A percentile compares a stretch with the other conserved stretches of the same genome.
These are phyloP conservation scores for Urtica urens DNA, from an alignment of 306 rosid genomes.

Conservation along the genomic window DNA sequence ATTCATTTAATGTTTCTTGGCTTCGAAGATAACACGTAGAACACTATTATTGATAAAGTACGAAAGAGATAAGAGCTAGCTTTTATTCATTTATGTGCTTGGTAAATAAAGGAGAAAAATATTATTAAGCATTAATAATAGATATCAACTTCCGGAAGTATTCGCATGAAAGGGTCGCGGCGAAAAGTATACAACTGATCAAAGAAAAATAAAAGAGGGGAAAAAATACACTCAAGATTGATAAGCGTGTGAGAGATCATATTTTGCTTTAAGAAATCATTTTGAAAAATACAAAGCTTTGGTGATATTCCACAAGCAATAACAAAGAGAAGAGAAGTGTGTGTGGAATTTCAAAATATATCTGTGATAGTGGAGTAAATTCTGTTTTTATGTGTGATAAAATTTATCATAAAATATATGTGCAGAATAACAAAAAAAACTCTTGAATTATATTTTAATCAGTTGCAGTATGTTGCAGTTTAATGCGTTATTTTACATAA, in stretches of 20 bases:
- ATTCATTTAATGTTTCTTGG: not conserved
- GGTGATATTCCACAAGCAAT: not conserved
- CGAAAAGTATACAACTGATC: too few relatives aligned
- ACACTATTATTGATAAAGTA: not conserved
- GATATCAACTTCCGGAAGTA: too few relatives aligned
- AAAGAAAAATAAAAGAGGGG: too few relatives aligned
- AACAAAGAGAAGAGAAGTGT: not conserved
- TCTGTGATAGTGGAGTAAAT: too few relatives aligned
- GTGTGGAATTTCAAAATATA: not conserved
- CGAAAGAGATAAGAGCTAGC: not conserved
- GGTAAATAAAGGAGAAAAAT: not conserved
- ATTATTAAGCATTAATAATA: conserved; percentile 5
- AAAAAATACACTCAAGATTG: too few relatives aligned
- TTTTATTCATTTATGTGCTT: not conserved
- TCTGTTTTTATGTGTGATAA: too few relatives aligned
- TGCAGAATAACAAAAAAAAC: too few relatives aligned
- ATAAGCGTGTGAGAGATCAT: not conserved
- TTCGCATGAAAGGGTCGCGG: too few relatives aligned
- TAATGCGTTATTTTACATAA: too few relatives aligned
- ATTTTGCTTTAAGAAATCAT: conserved; percentile 1
- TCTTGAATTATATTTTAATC: too few relatives aligned
- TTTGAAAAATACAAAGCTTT: not conserved
- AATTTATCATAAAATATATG: too few relatives aligned
- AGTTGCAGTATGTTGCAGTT: too few relatives aligned
- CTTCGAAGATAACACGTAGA: not conserved